Evolutionary conservation across 2,329 filamentous ascomycete genomes (phyloP), one percentile per base, ranked within the genome.

Genomic region (Penicillium sp.): DNA sequence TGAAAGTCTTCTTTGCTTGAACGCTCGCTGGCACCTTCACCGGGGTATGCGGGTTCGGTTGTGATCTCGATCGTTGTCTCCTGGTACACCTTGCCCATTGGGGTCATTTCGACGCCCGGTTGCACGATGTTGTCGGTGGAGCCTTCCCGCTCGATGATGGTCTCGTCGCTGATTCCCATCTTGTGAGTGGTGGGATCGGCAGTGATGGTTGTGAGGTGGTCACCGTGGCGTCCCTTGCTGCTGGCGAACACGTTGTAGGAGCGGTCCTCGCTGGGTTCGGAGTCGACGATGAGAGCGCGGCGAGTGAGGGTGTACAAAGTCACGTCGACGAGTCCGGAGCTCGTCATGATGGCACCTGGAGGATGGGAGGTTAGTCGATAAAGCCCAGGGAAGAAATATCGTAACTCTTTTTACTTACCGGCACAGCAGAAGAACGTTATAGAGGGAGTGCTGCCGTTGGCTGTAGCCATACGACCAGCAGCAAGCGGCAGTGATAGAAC

Each of bases 401-500:
- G 2, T 32, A 7, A 10, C 20, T 20, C 15, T 18, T 18, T 9
- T 10, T 18, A 51, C 55, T 47, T 50, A 57, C 55, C 81, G 0
- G 78, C 74, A 18, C 78, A 68, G 58, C 75, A 78, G 45, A 80
- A 74, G 52, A 76, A 75, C 13, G 72, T 70, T 3, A 70, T 46
- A 23, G 59, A 67, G 1, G 70, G 66, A 1, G 49, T 58, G 13
- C 64, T 46, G 15, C 68, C 66, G 39, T 65, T 63, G 6, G 69
- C 70, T 3, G 67, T 66, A 15, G 70, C 65, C 72, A 75, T 75
- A 37, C 72, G 70, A 24, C 70, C 72, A 2, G 71, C 72, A 2
- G 82, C 83, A 6, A 81, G 74, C 1, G 86, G 85, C 24, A 89
- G 75, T 48, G 85, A 87, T 35, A 81, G 56, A 10, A 84, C 68